These are phyloP conservation scores for Starmerella asiatica DNA, from an alignment of 805 yeast genomes.

Conservation along the genomic window DNA sequence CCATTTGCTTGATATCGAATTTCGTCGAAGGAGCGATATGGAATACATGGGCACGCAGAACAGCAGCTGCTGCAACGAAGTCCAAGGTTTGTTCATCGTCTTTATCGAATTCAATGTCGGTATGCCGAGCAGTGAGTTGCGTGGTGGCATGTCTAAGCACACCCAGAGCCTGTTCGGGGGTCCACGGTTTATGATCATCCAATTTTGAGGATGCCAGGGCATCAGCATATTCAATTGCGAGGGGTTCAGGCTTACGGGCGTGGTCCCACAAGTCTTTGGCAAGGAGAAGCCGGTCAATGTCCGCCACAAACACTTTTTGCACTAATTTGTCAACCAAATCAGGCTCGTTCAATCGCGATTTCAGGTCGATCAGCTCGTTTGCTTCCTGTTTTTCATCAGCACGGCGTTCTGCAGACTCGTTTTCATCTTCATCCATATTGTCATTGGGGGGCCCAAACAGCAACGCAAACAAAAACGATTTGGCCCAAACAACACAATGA, in stretches of 20 bases:
- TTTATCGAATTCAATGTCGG: conserved; percentile 53
- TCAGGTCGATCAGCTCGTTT: conserved; percentile 27
- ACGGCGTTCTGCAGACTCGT: conserved; percentile 48
- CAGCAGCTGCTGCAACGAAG: conserved; percentile 85
- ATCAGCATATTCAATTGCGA: conserved; percentile 27
- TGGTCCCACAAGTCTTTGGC: conserved; percentile 55
- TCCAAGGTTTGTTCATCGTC: conserved; percentile 86
- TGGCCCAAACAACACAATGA: conserved; percentile 97
- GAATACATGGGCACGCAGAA: conserved; percentile 73
- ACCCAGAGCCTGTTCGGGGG: conserved; percentile 45
- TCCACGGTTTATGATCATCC: conserved; percentile 42
- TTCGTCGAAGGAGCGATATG: conserved; percentile 66
- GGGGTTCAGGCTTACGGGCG: conserved; percentile 51
- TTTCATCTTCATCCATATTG: conserved; percentile 48
- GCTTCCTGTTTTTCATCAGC: conserved; percentile 28
- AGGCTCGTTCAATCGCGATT: conserved; percentile 25
- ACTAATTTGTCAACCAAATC: conserved; percentile 27
- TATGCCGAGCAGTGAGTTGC: conserved; percentile 38
- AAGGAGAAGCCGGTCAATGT: conserved; percentile 55
- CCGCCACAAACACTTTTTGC: conserved; percentile 48
- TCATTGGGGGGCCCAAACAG: conserved; percentile 39
- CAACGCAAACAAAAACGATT: conserved; percentile 72
- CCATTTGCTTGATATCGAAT: conserved; percentile 81
- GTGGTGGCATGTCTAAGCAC: conserved; percentile 41
- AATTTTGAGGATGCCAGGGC: conserved; percentile 25